Conservation (phyloP, 179 eudicot genomes). For the Heliamphora pulchella region DNA sequence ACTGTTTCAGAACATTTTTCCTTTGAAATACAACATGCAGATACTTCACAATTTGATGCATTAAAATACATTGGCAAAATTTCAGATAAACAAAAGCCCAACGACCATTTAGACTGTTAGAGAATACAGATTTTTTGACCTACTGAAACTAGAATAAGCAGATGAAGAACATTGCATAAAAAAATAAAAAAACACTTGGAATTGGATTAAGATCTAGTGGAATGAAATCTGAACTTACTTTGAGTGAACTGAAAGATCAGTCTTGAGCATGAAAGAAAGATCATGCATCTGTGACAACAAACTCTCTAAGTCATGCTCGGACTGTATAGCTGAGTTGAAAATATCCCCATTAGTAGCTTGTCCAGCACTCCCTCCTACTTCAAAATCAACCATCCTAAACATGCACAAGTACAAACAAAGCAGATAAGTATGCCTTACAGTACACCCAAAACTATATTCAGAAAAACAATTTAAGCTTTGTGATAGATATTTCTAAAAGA, state of each 20-base stretch:
- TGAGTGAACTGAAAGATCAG: constrained; percentile 40
- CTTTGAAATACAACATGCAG: neutral
- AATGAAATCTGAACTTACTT: constrained; percentile 8
- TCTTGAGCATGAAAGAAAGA: constrained; percentile 58
- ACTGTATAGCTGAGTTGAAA: constrained; percentile 7
- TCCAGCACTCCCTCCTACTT: constrained; percentile 20
- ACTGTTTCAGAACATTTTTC: neutral
- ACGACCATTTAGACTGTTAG: neutral
- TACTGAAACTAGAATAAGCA: neutral
- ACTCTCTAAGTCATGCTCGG: constrained; percentile 25
- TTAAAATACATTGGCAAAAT: neutral
- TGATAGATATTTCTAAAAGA: neutral
- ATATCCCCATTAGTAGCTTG: constrained; percentile 18
- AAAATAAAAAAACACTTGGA: neutral
- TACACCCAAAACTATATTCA: neutral
- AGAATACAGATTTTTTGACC: neutral
- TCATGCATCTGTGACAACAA: constrained; percentile 59
- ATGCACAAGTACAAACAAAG: neutral
- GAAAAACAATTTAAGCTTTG: neutral
- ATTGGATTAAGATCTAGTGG: neutral
- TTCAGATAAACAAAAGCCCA: neutral
- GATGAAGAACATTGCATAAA: neutral
- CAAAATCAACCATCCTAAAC: constrained; percentile 30
- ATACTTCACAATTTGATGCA: neutral
- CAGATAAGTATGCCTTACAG: neutral